Evolutionary conservation across 2,329 filamentous ascomycete species (phyloP).

Genomic region (Colletotrichum falcatum): DNA sequence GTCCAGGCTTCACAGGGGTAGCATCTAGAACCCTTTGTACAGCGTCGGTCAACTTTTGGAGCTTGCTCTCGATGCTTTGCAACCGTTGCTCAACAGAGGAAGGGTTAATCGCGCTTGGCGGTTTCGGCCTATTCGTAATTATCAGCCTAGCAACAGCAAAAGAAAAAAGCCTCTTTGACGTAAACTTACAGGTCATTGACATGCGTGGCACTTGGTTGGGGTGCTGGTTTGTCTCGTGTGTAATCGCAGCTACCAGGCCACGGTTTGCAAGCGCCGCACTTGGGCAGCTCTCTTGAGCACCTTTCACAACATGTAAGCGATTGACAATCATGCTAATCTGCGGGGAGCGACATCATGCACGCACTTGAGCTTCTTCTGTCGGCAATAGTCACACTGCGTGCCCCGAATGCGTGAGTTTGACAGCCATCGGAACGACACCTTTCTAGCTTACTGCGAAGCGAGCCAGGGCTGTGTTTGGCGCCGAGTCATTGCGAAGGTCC

Average conservation of each 20-base stretch:
- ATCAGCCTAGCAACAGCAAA: not conserved
- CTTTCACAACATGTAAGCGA: not conserved
- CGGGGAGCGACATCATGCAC: not conserved
- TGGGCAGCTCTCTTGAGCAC: conserved; percentile 29
- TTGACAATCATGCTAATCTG: too few species aligned
- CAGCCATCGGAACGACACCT: not conserved
- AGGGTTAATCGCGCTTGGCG: not conserved
- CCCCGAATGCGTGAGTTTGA: not conserved
- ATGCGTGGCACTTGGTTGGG: not conserved
- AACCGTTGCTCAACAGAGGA: conserved; percentile 2
- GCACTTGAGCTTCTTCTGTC: conserved; percentile 30
- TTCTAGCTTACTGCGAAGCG: conserved; percentile 20
- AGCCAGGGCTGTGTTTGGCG: not conserved
- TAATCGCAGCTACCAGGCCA: conserved; percentile 22
- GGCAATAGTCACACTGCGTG: conserved; percentile 19
- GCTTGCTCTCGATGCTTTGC: not conserved
- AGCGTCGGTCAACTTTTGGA: not conserved
- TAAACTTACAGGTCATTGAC: not conserved
- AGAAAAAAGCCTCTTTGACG: fast-evolving
- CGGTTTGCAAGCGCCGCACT: conserved; percentile 26
- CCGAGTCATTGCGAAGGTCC: not conserved
- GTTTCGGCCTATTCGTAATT: not conserved
- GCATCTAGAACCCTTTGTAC: not conserved
- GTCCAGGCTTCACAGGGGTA: not conserved
- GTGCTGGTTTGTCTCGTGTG: conserved; percentile 4